Evolutionary conservation across 495 filamentous ascomycete species (phyloP), one percentile per base, ranked within the genome.

Genomic region (Zalerion maritima): DNA sequence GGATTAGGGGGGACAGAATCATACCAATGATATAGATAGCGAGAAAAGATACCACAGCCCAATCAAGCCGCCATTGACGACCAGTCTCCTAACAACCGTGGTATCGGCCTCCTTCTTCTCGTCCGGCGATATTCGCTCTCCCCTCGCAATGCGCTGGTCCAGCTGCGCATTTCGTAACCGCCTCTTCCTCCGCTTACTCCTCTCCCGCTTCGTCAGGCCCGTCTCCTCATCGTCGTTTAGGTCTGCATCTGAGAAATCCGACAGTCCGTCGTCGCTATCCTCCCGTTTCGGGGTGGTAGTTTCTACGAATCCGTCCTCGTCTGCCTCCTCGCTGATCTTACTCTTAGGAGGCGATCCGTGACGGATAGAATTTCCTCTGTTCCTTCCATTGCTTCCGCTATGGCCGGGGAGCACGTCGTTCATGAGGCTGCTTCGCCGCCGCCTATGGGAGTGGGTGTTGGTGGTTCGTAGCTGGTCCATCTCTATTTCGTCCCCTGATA

Each of bases 1-100:
- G 2, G 4, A 23, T 0, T 2, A 14, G 14, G 5, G 28, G 24
- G 9, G 11, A 11, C 8, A 19, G 11, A 16, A 38, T 2, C 27
- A 65, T 68, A 92, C 84, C 31, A 97, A 73, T 17, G 91, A 96
- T 43, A 96, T 94, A 9, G 80, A 80, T 21, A 96, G 69, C 11
- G 85, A 94, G 54, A 96, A 94, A 17, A 82, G 58, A 55, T 94
- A 94, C 89, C 89, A 97, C 38, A 91, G 58, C 16, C 69, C 67
- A 33, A 97, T 94, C 38, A 97, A 55, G 3, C 67, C 42, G 19
- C 55, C 65, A 50, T 97, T 96, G 40, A 81, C 60, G 16, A 76
- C 43, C 31, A 80, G 51, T 35, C 57, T 70, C 54, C 59, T 75
- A 9, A 81, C 21, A 4, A 96, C 68, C 43, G 60, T 78, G 44